These are phyloP conservation scores for Neonectria sp. DNA, from an alignment of 2,329 filamentous ascomycete species.

Conservation along the genomic window DNA sequence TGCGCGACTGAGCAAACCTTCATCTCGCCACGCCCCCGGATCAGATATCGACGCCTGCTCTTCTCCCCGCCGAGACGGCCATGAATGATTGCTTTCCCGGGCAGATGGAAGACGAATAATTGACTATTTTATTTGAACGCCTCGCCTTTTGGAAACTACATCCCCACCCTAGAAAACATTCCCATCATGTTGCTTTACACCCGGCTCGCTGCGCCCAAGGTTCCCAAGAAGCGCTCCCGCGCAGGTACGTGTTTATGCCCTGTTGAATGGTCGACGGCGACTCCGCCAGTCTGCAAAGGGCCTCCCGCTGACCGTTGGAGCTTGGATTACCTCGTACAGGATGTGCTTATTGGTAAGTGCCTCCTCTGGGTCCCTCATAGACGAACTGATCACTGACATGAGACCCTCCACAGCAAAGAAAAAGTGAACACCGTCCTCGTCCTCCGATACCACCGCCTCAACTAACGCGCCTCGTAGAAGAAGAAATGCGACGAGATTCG, in stretches of 20 bases:
- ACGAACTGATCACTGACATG: conserved; percentile 32
- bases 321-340: conserved; percentile 52
- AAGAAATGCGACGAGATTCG: conserved; percentile 71
- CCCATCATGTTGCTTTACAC: conserved; percentile 70
- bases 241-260: conserved; percentile 39
- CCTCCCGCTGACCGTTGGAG: conserved; percentile 50
- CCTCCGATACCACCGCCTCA: background rate
- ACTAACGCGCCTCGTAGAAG: conserved; percentile 57
- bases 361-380: background rate
- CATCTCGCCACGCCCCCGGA: background rate
- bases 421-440: conserved; percentile 19
- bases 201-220: conserved; percentile 68
- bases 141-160: conserved; percentile 31
- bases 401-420: conserved; percentile 23
- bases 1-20: conserved; percentile 10
- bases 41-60: conserved; percentile 8
- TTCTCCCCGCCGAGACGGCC: conserved; percentile 14
- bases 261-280: background rate
- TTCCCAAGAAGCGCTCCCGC: conserved; percentile 70
- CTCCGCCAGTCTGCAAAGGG: background rate
- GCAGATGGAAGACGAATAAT: conserved; percentile 42
- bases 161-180: conserved; percentile 14
- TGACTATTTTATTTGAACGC: conserved; percentile 38
- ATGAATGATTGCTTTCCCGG: conserved; percentile 34
- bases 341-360: conserved; percentile 66